Evolutionary conservation across 805 yeast species (phyloP).

Genomic region (Yarrowia porcina): DNA sequence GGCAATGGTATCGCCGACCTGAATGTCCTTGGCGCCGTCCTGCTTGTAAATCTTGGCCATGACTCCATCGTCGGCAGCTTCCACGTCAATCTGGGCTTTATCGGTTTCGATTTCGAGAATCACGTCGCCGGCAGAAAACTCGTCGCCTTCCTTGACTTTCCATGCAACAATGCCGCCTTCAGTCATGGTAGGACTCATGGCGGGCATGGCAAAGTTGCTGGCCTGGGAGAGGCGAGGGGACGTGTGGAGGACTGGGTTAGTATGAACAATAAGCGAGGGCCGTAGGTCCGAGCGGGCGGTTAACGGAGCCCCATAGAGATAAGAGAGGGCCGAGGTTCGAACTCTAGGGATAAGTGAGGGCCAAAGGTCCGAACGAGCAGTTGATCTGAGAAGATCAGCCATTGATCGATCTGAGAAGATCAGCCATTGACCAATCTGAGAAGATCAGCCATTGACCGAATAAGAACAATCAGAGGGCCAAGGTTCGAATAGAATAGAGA

Average conservation of each 20-base stretch:
- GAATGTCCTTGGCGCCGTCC: constrained; percentile 75
- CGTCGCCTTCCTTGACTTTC: constrained; percentile 74
- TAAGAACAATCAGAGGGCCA: no score
- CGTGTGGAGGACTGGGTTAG: constrained; percentile 21
- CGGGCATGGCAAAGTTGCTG: constrained; percentile 78
- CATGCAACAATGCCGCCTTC: constrained; percentile 89
- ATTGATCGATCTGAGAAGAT: no score
- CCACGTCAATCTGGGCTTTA: constrained; percentile 96
- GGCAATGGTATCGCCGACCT: constrained; percentile 90
- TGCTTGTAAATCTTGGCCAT: constrained; percentile 66
- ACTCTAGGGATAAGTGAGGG: no score
- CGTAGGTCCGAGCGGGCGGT: neutral
- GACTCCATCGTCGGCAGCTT: constrained; percentile 90
- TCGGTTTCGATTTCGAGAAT: constrained; percentile 97
- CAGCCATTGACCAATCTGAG: no score
- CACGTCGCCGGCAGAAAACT: constrained; percentile 83
- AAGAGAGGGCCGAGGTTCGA: no score
- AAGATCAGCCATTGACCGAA: no score
- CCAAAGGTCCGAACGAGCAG: no score
- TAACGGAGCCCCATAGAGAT: no score
- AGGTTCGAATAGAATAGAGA: no score
- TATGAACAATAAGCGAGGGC: neutral
- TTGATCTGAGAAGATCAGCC: no score
- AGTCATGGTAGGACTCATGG: constrained; percentile 99
- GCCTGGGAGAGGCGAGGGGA: constrained; percentile 30